phyloP scores from a whole-genome alignment of 169 alveolate genomes.

The Cryptosporidium sp. region DNA sequence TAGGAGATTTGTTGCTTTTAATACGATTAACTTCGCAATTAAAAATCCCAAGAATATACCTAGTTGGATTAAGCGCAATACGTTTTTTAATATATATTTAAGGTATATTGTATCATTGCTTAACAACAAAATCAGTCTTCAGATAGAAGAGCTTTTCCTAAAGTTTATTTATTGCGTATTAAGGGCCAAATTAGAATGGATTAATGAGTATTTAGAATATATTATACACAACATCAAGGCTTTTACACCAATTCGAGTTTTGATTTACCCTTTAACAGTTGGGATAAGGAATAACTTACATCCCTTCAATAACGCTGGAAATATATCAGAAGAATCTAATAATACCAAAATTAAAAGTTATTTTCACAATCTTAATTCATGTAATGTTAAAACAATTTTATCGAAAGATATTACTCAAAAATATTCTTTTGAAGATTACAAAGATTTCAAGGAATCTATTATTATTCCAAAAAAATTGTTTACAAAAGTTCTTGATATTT shows the following conservation, averaged over 20 bases:
- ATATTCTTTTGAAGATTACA: conserved; percentile 24
- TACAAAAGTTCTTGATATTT: conserved; percentile 26
- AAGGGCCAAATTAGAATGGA: conserved; percentile 29
- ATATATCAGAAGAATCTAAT: background rate
- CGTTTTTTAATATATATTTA: conserved; percentile 35
- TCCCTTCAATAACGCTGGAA: background rate
- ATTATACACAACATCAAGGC: background rate
- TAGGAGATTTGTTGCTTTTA: conserved; percentile 35
- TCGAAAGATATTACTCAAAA: conserved; percentile 12
- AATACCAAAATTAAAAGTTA: background rate
- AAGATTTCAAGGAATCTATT: conserved; percentile 7
- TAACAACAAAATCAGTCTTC: conserved; percentile 41
- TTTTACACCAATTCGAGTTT: conserved; percentile 54
- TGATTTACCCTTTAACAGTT: conserved; percentile 40
- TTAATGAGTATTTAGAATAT: conserved; percentile 3
- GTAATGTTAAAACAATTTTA: background rate
- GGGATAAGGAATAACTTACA: conserved; percentile 9
- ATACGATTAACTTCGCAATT: conserved; percentile 38
- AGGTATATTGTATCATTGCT: conserved; percentile 41
- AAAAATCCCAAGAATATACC: background rate
- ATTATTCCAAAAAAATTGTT: conserved; percentile 17
- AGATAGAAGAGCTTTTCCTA: conserved; percentile 50
- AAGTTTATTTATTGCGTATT: conserved; percentile 23
- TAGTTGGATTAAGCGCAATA: conserved; percentile 28
- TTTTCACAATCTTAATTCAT: background rate